Conservation (phyloP, 106 monocot genomes). For the Dioscorea alata region DNA sequence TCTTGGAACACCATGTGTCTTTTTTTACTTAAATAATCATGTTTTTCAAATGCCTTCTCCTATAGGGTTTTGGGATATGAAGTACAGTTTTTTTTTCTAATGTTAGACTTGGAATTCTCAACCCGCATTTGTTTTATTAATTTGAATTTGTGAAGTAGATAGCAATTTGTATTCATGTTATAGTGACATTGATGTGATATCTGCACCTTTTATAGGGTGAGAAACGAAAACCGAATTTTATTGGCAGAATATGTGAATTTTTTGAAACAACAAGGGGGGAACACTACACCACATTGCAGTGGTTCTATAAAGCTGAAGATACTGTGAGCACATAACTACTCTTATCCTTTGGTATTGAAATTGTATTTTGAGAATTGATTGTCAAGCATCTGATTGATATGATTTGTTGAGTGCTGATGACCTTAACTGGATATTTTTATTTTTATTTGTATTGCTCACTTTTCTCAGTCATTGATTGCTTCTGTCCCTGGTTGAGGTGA, state of each 20-base stretch:
- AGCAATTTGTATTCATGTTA: background rate
- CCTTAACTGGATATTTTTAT: too few relatives aligned
- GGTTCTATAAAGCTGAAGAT: constrained; percentile 81
- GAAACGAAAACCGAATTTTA: constrained; percentile 55
- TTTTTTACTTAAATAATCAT: background rate
- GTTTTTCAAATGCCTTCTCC: too few relatives aligned
- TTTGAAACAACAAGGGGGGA: constrained; percentile 60
- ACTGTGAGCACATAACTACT: constrained; percentile 36
- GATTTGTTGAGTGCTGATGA: too few relatives aligned
- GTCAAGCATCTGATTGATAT: too few relatives aligned
- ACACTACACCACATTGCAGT: constrained; percentile 60
- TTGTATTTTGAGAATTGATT: too few relatives aligned
- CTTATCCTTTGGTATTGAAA: too few relatives aligned
- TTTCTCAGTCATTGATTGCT: too few relatives aligned
- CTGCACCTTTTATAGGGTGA: constrained; percentile 29
- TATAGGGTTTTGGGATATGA: too few relatives aligned
- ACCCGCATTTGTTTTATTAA: background rate
- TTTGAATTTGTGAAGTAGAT: background rate
- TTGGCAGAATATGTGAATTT: constrained; percentile 78
- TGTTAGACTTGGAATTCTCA: background rate
- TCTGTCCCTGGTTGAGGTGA: too few relatives aligned
- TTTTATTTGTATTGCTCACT: too few relatives aligned
- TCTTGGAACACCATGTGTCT: background rate
- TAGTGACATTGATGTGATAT: too few relatives aligned
- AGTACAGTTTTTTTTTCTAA: background rate